Conservation (phyloP, 2,329 filamentous ascomycete species). For the Penicillium hordei region DNA sequence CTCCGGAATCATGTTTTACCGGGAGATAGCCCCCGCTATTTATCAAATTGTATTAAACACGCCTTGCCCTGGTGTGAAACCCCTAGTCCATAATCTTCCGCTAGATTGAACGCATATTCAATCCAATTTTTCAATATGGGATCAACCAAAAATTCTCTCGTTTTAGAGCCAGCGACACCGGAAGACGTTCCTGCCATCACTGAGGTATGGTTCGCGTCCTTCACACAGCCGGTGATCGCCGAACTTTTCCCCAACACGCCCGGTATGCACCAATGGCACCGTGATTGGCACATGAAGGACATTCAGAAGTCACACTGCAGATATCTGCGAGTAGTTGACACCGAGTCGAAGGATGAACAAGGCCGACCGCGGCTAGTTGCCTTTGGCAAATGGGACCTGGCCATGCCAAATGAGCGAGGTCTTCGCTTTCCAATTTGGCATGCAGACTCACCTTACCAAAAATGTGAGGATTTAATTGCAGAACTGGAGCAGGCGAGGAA, state of each 20-base stretch:
- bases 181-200: conserved; percentile 26
- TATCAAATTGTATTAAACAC: neutral
- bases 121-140: neutral
- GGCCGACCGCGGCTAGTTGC: conserved; percentile 23
- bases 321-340: conserved; percentile 31
- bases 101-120: neutral
- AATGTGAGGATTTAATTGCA: conserved; percentile 22
- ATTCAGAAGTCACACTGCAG: conserved; percentile 19
- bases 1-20: neutral
- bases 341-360: conserved; percentile 1
- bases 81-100: neutral
- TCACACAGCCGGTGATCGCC: conserved; percentile 21
- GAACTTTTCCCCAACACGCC: conserved; percentile 31
- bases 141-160: neutral
- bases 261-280: conserved; percentile 27
- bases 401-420: conserved; percentile 25
- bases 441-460: conserved; percentile 17
- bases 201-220: conserved; percentile 28
- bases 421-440: conserved; percentile 31
- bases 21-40: neutral
- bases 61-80: too few relatives aligned
- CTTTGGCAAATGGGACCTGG: conserved; percentile 33
- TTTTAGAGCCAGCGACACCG: conserved; percentile 17
- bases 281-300: conserved; percentile 17
- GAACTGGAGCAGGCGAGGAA: conserved; percentile 21